Conservation (phyloP, 1,139 yeast genomes). For the Yamadazyma epiphylla region DNA sequence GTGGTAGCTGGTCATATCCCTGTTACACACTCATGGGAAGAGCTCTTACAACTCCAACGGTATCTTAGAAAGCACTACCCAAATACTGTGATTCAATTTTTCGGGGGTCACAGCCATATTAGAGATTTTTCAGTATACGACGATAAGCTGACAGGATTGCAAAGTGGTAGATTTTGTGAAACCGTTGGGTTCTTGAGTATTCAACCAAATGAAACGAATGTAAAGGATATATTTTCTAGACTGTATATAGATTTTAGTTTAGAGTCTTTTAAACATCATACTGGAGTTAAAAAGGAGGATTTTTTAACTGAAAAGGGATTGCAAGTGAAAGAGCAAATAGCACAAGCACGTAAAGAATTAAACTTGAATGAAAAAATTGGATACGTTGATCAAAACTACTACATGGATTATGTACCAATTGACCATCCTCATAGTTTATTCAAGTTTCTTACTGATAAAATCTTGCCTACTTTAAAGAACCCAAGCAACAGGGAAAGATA, state of each 20-base stretch:
- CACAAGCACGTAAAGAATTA: conserved; percentile 42
- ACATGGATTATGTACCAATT: conserved; percentile 66
- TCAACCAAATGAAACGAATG: conserved; percentile 15
- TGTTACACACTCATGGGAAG: conserved; percentile 53
- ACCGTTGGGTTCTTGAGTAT: conserved; percentile 85
- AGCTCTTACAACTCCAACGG: conserved; percentile 49
- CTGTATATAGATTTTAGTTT: conserved; percentile 78
- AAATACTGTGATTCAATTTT: conserved; percentile 65
- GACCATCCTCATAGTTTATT: conserved; percentile 59
- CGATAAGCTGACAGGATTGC: conserved; percentile 64
- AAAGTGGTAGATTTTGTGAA: conserved; percentile 91
- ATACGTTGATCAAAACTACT: conserved; percentile 58
- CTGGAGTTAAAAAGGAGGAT: conserved; percentile 27
- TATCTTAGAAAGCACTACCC: conserved; percentile 59
- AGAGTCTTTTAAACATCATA: conserved; percentile 65
- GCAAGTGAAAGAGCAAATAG: conserved; percentile 43
- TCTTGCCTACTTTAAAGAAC: conserved; percentile 52
- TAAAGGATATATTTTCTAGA: conserved; percentile 38
- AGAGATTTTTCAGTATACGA: conserved; percentile 79
- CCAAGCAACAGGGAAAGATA: conserved; percentile 41
- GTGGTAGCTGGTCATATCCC: conserved; percentile 83
- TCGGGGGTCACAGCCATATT: conserved; percentile 95
- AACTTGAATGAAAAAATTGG: conserved; percentile 60
- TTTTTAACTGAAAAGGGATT: conserved; percentile 52
- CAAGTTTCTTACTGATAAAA: conserved; percentile 52